Base-by-base conservation (phyloP, 768 basidiomycete species). In the Ramaria rubella region DNA sequence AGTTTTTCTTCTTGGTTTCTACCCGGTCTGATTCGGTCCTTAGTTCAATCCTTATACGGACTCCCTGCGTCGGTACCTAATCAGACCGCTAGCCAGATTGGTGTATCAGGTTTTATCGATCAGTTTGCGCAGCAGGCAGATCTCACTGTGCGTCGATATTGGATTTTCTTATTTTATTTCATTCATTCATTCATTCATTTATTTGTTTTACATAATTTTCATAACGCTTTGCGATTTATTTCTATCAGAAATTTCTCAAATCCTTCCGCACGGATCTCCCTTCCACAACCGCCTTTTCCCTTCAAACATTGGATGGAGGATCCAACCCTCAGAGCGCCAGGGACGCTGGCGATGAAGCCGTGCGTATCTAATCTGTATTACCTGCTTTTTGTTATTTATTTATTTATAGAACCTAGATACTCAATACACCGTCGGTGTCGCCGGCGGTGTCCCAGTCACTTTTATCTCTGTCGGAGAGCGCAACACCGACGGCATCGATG, bases 351-450 rank as follows among this genome's bases (percentile, higher is more conserved):
- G 33, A 58, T 33, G 60, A 60, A 33, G 57, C 60, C 14, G 31
- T 49, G 31, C 23, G 19, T 21, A 11, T 42, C 48, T 29, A 6
- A 19, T 34, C 27, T 29, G 15, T 29, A 7, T 21, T 21, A 31
- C 8, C 8, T 23, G 21, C 8, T 40, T 21, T 15, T 21, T 34
- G 34, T 29, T 36, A 45, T 31, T 52, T 23, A 29, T 21, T 40
- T 56, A 7, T 6, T n/a, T 45, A 11, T 36, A 63, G 68, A 64
- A 70, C 58, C 63, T 74, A 26, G 72, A 74, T 57, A 69, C 65
- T n/a, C 69, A 74, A 46, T 71, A 69, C 56, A 72, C 72, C n/a
- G 58, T 72, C 38, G 71, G 71, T 12, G 36, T 73, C 42, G 66
- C 69, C 4, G 60, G 65, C 9, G 62, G 61, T 51, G 63, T 70